phyloP scores from a whole-genome alignment of 1,139 yeast genomes.

The Debaryomyces coudertii region DNA sequence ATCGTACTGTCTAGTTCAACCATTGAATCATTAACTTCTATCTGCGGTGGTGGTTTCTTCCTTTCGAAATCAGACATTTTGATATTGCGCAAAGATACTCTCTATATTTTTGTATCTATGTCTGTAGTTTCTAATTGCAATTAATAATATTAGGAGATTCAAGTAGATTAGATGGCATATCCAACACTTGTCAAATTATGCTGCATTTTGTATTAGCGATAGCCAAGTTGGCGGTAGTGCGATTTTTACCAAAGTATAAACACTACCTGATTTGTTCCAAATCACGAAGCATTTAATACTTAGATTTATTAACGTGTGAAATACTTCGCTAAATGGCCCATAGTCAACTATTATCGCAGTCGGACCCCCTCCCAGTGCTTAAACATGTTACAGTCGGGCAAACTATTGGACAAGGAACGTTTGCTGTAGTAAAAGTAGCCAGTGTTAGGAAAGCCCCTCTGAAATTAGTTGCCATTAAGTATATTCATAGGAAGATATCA shows the following conservation, averaged over 20 bases:
- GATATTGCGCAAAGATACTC: not conserved
- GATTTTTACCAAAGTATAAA: constrained; percentile 4
- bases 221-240: constrained; percentile 3
- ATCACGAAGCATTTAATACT: not conserved
- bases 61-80: not conserved
- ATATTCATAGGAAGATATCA: constrained; percentile 53
- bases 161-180: not conserved
- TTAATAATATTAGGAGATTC: not conserved
- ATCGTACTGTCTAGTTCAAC: constrained; percentile 16
- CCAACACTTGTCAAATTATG: not conserved
- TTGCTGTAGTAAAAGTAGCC: constrained; percentile 27
- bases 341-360: constrained; percentile 16
- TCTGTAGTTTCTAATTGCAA: not conserved
- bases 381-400: constrained; percentile 26
- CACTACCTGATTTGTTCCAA: not conserved
- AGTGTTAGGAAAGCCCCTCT: constrained; percentile 21
- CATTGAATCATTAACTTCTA: not conserved
- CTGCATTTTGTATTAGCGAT: constrained; percentile 1
- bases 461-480: constrained; percentile 55
- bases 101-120: not conserved
- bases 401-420: constrained; percentile 33
- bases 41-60: not conserved
- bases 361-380: constrained; percentile 29
- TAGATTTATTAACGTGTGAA: not conserved
- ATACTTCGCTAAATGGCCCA: not conserved